Evolutionary conservation across 2,329 filamentous ascomycete genomes (phyloP).

Genomic region (Apiospora rasikravindrae): DNA sequence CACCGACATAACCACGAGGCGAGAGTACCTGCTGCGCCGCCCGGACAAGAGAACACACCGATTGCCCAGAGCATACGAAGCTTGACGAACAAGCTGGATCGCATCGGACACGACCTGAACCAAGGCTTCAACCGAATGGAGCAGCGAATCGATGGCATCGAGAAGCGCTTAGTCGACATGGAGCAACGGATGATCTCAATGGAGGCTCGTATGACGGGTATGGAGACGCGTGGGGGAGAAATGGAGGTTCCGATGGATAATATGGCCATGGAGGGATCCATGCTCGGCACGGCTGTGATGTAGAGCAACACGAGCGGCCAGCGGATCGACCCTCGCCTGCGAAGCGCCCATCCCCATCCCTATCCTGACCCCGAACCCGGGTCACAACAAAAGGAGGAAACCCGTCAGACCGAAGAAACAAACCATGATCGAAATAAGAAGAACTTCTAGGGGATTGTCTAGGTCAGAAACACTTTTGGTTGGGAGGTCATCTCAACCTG

Average conservation of each 20-base stretch:
- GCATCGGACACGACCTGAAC: slow-evolving; percentile 60
- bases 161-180: slow-evolving; percentile 61
- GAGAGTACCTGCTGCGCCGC: slow-evolving; percentile 57
- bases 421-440: not conserved
- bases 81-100: slow-evolving; percentile 64
- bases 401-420: not conserved
- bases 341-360: not conserved
- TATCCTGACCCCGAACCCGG: not conserved
- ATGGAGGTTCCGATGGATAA: slow-evolving; percentile 47
- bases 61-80: slow-evolving; percentile 63
- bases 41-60: slow-evolving; percentile 63
- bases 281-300: slow-evolving; percentile 44
- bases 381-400: not conserved
- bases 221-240: slow-evolving; percentile 41
- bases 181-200: slow-evolving; percentile 47
- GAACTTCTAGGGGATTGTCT: not conserved
- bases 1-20: slow-evolving; percentile 67
- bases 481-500: not conserved
- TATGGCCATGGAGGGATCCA: slow-evolving; percentile 43
- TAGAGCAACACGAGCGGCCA: slow-evolving; percentile 28
- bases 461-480: not conserved
- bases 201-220: slow-evolving; percentile 44
- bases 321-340: not conserved
- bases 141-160: slow-evolving; percentile 54
- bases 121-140: slow-evolving; percentile 59